Base-by-base conservation (phyloP, 1,284 basidiomycete species). In the Rhodotorula sp. region DNA sequence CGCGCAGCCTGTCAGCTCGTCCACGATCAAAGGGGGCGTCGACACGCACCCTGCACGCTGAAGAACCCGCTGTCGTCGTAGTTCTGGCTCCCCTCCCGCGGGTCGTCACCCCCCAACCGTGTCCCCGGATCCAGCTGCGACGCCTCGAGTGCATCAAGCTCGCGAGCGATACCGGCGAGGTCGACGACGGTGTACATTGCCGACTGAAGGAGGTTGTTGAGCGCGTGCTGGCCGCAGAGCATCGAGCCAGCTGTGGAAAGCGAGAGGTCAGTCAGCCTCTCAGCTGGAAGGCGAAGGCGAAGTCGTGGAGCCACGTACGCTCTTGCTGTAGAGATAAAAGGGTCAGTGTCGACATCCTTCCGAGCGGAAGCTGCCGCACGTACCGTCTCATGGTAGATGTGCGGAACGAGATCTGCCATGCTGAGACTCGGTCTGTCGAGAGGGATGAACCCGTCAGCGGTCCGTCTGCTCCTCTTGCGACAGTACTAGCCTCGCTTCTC, bases 81-180 rank as follows among this genome's bases (percentile, higher is more conserved):
- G 59, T 71, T 83, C 52, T 83, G 80, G 68, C 84, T 81, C n/a
- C n/a, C 80, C 79, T 62, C 75, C 70, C 71, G 7, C 64, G 59
- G 65, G 67, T 60, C 44, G 57, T 65, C 57, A 22, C 64, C 52
- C 47, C 5, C 13, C 47, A 56, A 30, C 40, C 62, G 28, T 16
- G 46, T 64, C 8, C 66, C 67, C 15, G 62, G 65, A 13, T 61
- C 66, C 24, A 74, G 54, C 67, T 75, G 72, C 44, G 72, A 61
- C 30, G 51, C 62, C 48, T 79, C 83, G 20, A 79, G 78, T 11
- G 78, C 77, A 78, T 92, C 89, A 28, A 90, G 82, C 76, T 84
- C 83, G 57, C 83, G 83, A 1, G 91, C 94, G 73, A 95, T 87
- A 68, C 87, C 85, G 5, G 92, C 91, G 2, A 97, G 86, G 83